Percentiles rank a stretch among this genome's conserved stretches.
Conservation (phyloP, 371 early-diverging fungal species). For the Batkoa obscura region DNA sequence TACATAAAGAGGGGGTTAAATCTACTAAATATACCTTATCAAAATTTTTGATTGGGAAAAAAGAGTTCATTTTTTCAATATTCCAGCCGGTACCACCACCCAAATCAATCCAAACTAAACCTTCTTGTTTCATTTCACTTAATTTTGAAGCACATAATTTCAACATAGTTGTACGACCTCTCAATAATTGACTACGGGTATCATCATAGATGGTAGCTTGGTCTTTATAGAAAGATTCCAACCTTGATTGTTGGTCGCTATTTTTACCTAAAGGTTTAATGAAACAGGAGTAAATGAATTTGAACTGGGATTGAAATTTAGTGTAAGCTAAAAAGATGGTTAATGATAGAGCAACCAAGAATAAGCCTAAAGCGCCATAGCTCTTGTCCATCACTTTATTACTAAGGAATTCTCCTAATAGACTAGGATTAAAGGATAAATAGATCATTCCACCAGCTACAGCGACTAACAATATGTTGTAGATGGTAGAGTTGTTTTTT, state of each 20-base stretch:
- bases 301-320: slow-evolving; percentile 18
- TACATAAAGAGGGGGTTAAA: slow-evolving; percentile 61
- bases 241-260: slow-evolving; percentile 35
- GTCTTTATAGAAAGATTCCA: slow-evolving; percentile 55
- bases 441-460: neutral
- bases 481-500: too few relatives aligned
- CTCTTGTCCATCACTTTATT: neutral
- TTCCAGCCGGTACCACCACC: slow-evolving; percentile 81
- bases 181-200: slow-evolving; percentile 37
- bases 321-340: neutral
- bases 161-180: slow-evolving; percentile 63
- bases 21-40: slow-evolving; percentile 64
- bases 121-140: slow-evolving; percentile 15
- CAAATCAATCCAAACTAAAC: slow-evolving; percentile 60
- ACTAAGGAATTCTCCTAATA: neutral
- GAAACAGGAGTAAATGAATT: slow-evolving; percentile 52
- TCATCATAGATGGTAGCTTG: slow-evolving; percentile 48
- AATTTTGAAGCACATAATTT: slow-evolving; percentile 61
- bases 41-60: slow-evolving; percentile 52
- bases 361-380: neutral
- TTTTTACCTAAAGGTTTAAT: slow-evolving; percentile 47
- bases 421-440: neutral
- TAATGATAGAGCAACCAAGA: neutral
- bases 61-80: slow-evolving; percentile 60
- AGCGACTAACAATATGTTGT: neutral